A percentile compares a stretch with the other conserved stretches of the same genome.
phyloP scores from a whole-genome alignment of 495 filamentous ascomycete genomes.

The Thozetella sp. region DNA sequence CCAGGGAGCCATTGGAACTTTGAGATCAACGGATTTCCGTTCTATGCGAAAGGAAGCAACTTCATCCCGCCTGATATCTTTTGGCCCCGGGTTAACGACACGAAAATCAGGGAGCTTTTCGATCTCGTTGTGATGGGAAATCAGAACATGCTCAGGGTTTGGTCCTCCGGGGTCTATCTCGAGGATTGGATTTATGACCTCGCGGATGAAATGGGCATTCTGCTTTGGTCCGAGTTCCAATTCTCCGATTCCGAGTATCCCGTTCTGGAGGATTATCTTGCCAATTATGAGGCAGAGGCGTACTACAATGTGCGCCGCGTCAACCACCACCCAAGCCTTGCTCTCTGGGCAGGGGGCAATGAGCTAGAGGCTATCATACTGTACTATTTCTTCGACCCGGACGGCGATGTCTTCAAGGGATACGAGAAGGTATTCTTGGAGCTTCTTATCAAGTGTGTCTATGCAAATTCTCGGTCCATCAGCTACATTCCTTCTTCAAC shows the following conservation, averaged over 20 bases:
- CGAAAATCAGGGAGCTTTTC: constrained; percentile 55
- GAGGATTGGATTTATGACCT: constrained; percentile 71
- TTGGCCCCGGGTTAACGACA: constrained; percentile 63
- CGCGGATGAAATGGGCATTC: constrained; percentile 65
- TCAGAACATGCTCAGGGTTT: constrained; percentile 72
- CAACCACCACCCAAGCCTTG: constrained; percentile 69
- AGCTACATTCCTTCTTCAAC: constrained; percentile 70
- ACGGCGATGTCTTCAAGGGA: constrained; percentile 45
- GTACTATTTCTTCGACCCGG: constrained; percentile 35
- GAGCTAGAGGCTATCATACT: constrained; percentile 64
- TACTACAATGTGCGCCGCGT: constrained; percentile 63
- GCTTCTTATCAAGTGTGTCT: constrained; percentile 61
- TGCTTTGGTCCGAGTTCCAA: constrained; percentile 71
- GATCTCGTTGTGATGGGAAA: constrained; percentile 58
- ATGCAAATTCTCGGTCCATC: constrained; percentile 64
- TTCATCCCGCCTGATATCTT: constrained; percentile 69
- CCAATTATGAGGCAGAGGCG: constrained; percentile 59
- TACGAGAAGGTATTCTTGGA: constrained; percentile 67
- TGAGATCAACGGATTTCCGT: constrained; percentile 67
- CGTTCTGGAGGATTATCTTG: constrained; percentile 53
- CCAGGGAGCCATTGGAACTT: constrained; percentile 70
- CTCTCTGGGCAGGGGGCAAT: constrained; percentile 70
- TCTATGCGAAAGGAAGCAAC: constrained; percentile 69
- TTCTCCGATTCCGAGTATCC: constrained; percentile 69
- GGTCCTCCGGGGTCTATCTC: constrained; percentile 64